Conservation (phyloP, 257 asterid genomes). For the Schizonepeta tenuifolia region DNA sequence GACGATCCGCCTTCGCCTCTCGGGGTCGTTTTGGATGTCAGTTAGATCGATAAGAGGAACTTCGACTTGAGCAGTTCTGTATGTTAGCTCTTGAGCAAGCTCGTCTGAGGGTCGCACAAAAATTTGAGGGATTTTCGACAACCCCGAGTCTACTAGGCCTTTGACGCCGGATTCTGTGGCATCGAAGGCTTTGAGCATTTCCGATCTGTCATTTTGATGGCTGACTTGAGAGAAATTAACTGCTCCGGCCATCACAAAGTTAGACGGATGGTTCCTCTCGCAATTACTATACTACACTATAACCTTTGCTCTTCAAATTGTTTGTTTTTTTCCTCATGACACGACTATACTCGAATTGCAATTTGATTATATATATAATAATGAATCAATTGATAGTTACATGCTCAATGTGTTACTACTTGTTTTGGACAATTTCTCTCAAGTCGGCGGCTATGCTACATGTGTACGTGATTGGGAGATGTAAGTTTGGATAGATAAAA, state of each 20-base stretch:
- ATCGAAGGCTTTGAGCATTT: constrained; percentile 49
- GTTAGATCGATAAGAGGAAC: constrained; percentile 57
- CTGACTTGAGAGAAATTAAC: background rate
- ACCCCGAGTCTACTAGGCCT: constrained; percentile 52
- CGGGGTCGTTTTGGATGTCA: constrained; percentile 19
- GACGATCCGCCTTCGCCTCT: constrained; percentile 34
- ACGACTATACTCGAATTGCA: no score
- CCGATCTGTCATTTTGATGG: constrained; percentile 28
- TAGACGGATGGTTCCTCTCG: background rate
- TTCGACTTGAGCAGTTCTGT: constrained; percentile 2
- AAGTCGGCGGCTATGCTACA: no score
- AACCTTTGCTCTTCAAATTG: no score
- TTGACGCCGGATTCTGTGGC: constrained; percentile 55
- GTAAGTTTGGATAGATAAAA: no score
- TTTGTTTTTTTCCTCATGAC: no score
- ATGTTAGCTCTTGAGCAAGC: constrained; percentile 22
- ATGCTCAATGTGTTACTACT: no score
- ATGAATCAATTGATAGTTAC: no score
- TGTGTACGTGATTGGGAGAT: no score
- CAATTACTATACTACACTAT: no score
- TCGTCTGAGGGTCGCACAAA: constrained; percentile 45
- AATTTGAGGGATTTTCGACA: constrained; percentile 44
- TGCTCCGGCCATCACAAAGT: background rate
- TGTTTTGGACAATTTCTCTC: no score
- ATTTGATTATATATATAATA: no score